Evolutionary conservation across 2,329 filamentous ascomycete genomes (phyloP).

Genomic region (Fusarium cyanostomum): DNA sequence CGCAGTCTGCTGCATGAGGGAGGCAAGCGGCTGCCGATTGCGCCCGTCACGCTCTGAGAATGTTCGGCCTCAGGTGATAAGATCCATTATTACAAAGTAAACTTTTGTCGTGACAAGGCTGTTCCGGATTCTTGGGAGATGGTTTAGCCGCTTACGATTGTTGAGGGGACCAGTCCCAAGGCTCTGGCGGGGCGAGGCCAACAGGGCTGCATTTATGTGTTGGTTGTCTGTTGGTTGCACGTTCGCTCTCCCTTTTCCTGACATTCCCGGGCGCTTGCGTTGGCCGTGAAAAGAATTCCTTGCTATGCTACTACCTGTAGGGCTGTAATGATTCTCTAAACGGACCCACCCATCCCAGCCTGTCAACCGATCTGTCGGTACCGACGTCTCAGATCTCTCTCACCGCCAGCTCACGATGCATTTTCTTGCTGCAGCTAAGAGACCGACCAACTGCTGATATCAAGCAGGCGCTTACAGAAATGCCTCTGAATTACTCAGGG

Average conservation of each 20-base stretch:
- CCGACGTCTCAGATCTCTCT: slow-evolving; percentile 1
- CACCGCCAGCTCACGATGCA: slow-evolving; percentile 27
- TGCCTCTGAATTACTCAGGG: slow-evolving; percentile 9
- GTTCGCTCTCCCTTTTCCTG: neutral
- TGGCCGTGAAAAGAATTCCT: neutral
- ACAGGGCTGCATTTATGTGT: neutral
- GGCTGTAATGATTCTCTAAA: slow-evolving; percentile 13
- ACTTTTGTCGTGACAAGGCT: neutral
- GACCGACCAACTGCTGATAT: slow-evolving; percentile 12
- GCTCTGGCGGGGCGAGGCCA: neutral
- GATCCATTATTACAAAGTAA: neutral
- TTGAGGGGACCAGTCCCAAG: neutral
- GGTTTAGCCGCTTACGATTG: slow-evolving; percentile 10
- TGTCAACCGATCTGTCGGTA: slow-evolving; percentile 14
- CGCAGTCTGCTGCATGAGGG: neutral
- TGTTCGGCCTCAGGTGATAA: neutral
- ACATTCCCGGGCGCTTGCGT: slow-evolving; percentile 15
- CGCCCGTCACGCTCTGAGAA: neutral
- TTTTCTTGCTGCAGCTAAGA: slow-evolving; percentile 17
- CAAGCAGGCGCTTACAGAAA: slow-evolving; percentile 32
- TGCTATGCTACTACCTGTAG: slow-evolving; percentile 24
- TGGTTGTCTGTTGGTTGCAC: neutral
- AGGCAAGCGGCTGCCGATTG: neutral
- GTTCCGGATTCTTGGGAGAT: slow-evolving; percentile 3
- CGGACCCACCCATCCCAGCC: slow-evolving; percentile 2